phyloP scores from a whole-genome alignment of 441 rosid species.

The Gossypium trilobum region DNA sequence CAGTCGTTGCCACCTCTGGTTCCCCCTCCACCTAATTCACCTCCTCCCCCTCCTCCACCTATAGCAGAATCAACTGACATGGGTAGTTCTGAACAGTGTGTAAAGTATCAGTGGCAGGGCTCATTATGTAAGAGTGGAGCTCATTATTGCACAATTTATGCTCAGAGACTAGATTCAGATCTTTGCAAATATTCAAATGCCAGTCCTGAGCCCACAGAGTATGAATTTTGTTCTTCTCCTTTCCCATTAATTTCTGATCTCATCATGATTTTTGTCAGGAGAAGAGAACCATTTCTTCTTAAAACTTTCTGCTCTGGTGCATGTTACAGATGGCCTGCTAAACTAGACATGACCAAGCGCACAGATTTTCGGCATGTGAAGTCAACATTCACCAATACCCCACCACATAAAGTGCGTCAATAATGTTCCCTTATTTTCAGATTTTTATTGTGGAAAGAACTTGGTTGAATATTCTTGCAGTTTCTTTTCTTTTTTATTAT shows the following conservation, averaged over 20 bases:
- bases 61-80: conserved; percentile 31
- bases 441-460: not conserved
- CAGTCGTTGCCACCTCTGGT: conserved; percentile 55
- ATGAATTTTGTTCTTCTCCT: conserved; percentile 24
- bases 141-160: conserved; percentile 72
- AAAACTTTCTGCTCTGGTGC: conserved; percentile 11
- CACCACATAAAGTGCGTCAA: conserved; percentile 65
- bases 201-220: conserved; percentile 78
- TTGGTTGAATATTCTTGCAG: not conserved
- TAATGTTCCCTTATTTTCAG: not conserved
- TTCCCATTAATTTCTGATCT: conserved; percentile 5
- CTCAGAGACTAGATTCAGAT: conserved; percentile 59
- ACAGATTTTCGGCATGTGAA: conserved; percentile 77
- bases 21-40: conserved; percentile 83
- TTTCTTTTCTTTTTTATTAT: not conserved
- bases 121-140: conserved; percentile 76
- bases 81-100: conserved; percentile 35
- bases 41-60: conserved; percentile 62
- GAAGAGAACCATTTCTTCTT: not conserved
- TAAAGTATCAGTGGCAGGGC: conserved; percentile 70
- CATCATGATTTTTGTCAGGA: conserved; percentile 2
- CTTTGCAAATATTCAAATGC: conserved; percentile 62
- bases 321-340: conserved; percentile 81
- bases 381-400: conserved; percentile 62
- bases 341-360: conserved; percentile 85